Conservation (phyloP, 805 yeast species). For the Pichia californica region DNA sequence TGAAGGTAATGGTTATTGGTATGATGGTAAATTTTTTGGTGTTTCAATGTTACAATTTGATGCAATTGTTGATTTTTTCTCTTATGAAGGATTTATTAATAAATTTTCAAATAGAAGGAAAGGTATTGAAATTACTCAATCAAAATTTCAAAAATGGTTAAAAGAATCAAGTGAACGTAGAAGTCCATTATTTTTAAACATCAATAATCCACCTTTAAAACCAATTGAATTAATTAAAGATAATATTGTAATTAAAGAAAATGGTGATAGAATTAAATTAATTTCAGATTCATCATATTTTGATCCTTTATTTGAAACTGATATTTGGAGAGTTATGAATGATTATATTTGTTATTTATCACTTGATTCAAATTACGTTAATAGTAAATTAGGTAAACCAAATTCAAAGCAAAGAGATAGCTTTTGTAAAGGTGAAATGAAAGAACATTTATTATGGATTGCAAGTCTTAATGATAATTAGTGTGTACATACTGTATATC, state of each 20-base stretch:
- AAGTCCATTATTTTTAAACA: constrained; percentile 24
- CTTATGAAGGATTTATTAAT: constrained; percentile 19
- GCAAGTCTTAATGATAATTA: not conserved
- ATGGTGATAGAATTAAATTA: constrained; percentile 27
- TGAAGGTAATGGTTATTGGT: constrained; percentile 43
- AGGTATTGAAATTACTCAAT: constrained; percentile 12
- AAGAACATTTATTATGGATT: constrained; percentile 27
- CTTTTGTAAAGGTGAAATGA: constrained; percentile 23
- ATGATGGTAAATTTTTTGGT: constrained; percentile 33
- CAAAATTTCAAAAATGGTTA: constrained; percentile 17
- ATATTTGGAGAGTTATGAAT: constrained; percentile 28
- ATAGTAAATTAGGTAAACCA: constrained; percentile 20
- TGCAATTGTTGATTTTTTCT: constrained; percentile 37
- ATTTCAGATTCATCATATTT: constrained; percentile 21
- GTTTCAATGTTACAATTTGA: constrained; percentile 51
- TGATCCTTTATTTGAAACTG: constrained; percentile 18
- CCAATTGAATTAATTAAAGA: constrained; percentile 28
- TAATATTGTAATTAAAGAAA: constrained; percentile 24
- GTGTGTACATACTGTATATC: too few species aligned
- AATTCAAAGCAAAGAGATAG: constrained; percentile 13
- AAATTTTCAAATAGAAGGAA: constrained; percentile 15
- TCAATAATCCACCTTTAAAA: constrained; percentile 29
- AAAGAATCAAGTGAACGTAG: constrained; percentile 21
- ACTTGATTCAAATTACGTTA: constrained; percentile 23
- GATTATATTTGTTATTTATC: constrained; percentile 27